Evolutionary conservation across 345 rosid genomes (phyloP), one percentile per base, ranked within the genome.

Genomic region (Triadica sebifera): DNA sequence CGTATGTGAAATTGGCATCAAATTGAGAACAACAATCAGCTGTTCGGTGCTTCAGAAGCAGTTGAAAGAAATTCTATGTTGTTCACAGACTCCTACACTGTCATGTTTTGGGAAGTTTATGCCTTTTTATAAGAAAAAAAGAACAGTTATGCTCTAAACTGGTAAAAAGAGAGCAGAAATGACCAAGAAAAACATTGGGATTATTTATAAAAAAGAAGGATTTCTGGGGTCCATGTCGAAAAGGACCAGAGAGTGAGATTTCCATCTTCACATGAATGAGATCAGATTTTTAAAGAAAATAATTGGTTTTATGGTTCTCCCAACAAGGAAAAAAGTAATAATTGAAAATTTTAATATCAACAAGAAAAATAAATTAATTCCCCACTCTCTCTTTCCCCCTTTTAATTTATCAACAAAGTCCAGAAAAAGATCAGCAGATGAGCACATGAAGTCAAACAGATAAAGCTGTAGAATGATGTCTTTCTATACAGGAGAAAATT

Each of bases 291-390:
- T 16, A 19, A 59, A 24, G 66, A 29, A 8, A 61, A 71, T 5
- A 56, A 46, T 38, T 72, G 46, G 20, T 41, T 64, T 56, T 56
- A 68, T 55, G 47, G 58, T 8, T 58, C 43, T 64, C 45, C 69
- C 9, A 62, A 51, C 65, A 67, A 22, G 49, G 72, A 72, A 55
- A 68, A 59, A 72, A 51, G 34, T 29, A 29, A 29, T 2, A 22
- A 62, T 37, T 57, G 60, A 76, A 47, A 43, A 65, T 39, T n/a
- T 62, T 57, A 55, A 76, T 53, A 82, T 37, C 75, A 78, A 29
- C 53, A 68, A n/a, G 65, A 65, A 64, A 29, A 29, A 29, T 1
- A 29, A 29, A n/a, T 61, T 34, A 65, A 12, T 56, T 70, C 70
- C 65, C 52, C 56, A 34, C 12, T 61, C 16, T 67, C 55, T 29